Evolutionary conservation across 306 rosid genomes (phyloP), one percentile per base, ranked within the genome.

Genomic region (Quercus dentata): DNA sequence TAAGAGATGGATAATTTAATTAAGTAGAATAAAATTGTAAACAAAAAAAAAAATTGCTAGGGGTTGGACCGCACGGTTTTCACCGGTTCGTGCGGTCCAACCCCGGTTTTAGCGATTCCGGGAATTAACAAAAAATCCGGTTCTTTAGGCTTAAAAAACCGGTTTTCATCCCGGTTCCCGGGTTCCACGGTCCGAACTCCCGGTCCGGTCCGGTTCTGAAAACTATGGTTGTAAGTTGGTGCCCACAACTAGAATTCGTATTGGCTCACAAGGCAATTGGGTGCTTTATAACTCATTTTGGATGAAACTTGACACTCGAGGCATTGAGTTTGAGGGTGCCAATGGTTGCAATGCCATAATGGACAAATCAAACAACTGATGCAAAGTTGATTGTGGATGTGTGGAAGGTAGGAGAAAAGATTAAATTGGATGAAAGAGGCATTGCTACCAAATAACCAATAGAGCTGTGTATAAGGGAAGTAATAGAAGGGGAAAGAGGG

Each of bases 221-320:
- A n/a, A n/a, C n/a, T n/a, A n/a, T n/a, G n/a, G n/a, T n/a, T n/a
- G n/a, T n/a, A n/a, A n/a, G n/a, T 35, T 64, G 63, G 79, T 76
- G 73, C 13, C 67, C 73, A 8, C 79, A 76, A 44, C 73, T 63
- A 1, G 52, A 76, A n/a, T 38, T 38, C 10, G 79, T 76, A 18
- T 4, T 76, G n/a, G 35, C 73, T 19, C 79, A 76, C 51, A 12
- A n/a, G 1, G n/a, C 73, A 9, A 2, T 76, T 6, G 62, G 63
- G 4, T 64, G 73, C 49, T 76, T 76, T 44, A 21, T 76, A 4
- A 76, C 73, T 0, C 79, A 76, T 11, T 64, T 73, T 18, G 73
- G 79, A 1, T 76, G 62, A 58, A 76, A 76, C 79, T 76, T 21
- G n/a, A 76, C 62, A 2, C 52, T 76, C 0, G 79, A 76, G 79